These are phyloP conservation scores for Penicillium daleae DNA, from an alignment of 495 filamentous ascomycete genomes.

Conservation along the genomic window DNA sequence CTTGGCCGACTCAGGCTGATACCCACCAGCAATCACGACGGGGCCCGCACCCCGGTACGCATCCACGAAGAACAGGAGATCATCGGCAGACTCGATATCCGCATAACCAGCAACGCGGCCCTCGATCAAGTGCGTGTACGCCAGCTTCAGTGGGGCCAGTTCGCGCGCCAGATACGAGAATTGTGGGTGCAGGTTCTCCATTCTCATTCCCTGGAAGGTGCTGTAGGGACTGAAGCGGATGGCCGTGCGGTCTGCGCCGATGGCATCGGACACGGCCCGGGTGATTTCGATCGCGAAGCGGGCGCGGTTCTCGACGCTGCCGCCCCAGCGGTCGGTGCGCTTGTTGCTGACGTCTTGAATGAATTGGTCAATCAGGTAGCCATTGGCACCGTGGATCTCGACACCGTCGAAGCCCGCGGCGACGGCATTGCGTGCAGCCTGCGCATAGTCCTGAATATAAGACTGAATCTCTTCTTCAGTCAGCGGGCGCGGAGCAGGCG, in stretches of 20 bases:
- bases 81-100: constrained; percentile 46
- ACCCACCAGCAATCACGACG: constrained; percentile 67
- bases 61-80: constrained; percentile 51
- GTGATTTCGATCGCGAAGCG: constrained; percentile 52
- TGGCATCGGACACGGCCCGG: constrained; percentile 26
- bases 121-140: constrained; percentile 71
- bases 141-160: constrained; percentile 58
- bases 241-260: constrained; percentile 47
- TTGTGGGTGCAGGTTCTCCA: constrained; percentile 64
- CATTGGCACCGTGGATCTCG: constrained; percentile 60
- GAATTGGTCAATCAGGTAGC: constrained; percentile 61
- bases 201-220: constrained; percentile 69
- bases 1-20: constrained; percentile 48
- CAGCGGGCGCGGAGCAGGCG: constrained; percentile 43
- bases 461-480: constrained; percentile 48
- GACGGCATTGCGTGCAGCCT: constrained; percentile 62
- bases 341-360: constrained; percentile 54
- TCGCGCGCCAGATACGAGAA: constrained; percentile 62
- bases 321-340: constrained; percentile 56
- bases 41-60: constrained; percentile 51
- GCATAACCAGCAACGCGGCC: constrained; percentile 50
- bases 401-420: constrained; percentile 65
- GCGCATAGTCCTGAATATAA: constrained; percentile 51
- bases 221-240: constrained; percentile 69
- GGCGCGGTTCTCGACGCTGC: constrained; percentile 53